Evolutionary conservation across 2,329 filamentous ascomycete species (phyloP), one percentile per base, ranked within the genome.

Genomic region (Fusarium humuli): DNA sequence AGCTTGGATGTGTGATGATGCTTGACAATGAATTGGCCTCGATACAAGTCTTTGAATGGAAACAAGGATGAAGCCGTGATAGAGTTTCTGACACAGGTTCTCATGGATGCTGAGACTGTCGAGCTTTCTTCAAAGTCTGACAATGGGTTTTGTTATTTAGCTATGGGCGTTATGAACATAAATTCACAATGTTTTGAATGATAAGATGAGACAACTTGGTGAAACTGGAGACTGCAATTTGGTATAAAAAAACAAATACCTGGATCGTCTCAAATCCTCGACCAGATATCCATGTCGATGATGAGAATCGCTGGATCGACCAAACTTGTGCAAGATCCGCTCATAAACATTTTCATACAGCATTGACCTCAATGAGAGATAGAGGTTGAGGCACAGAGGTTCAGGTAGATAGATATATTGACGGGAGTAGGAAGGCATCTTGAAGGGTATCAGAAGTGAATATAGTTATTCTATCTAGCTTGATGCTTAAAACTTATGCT

Each of bases 271-370:
- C 30, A 16, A 27, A 41, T 16, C 41, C 27, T 58, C 22, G 53
- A 65, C 52, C n/a, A 65, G 45, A 47, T 52, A 59, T 52, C 46
- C 61, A 59, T 65, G 46, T 47, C 52, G 18, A 49, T 25, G 25
- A 20, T 37, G 45, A 37, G 20, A 22, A 46, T 59, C 46, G 6
- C 27, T 23, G 32, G 50, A 48, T 67, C 41, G 37, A 55, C 23
- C 66, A 55, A 45, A 42, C 47, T 41, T 53, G 27, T 41, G 29
- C 34, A 47, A 40, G 20, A 20, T 27, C 45, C 22, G 50, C 16
- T 30, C 4, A 25, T 25, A 52, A 20, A 44, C 29, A 32, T 22
- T 8, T 29, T 20, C 23, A 27, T 18, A 5, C 27, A 20, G 23
- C 27, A 20, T 41, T 27, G 20, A 25, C 32, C 20, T 18, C 27